Base-by-base conservation (phyloP, 805 yeast genomes). In the Yamadazyma endophytica region DNA sequence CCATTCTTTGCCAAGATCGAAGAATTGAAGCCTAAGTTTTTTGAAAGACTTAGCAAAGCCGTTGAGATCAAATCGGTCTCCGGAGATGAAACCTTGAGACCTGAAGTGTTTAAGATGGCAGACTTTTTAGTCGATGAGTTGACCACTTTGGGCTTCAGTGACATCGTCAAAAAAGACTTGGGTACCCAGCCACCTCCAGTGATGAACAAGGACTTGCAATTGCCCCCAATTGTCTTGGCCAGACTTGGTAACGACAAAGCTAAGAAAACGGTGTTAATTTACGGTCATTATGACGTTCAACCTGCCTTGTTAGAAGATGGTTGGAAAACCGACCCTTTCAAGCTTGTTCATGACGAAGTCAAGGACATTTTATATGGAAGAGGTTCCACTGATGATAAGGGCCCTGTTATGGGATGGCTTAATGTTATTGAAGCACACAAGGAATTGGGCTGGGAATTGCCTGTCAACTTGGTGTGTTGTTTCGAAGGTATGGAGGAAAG, bases 401-500 rank as follows among this genome's bases (percentile, higher is more conserved):
- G 98, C 19, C 99, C 99, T 21, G 94, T 92, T 26, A 70, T 89
- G 47, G 97, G 96, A 33, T 92, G 99, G 99, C 73, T 92, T 56
- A 90, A 92, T 56, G 82, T 80, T 24, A 70, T 92, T 25, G 83
- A 89, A 64, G 97, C 98, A 11, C 97, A 92, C 64, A 79, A 73
- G 35, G 83, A 79, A 46, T 73, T 86, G 35, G 88, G 86, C 13
- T 52, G 85, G 51, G 96, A 89, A 42, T 71, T 92, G 36, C 99
- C 99, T 13, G 97, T 92, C 41, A 92, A 92, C 65, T 63, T 92
- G 48, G 75, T 88, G 29, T 82, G 84, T 56, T 87, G 96, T 61
- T 92, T 92, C 51, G 99, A 92, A 65, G 97, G 98, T 40, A 92
- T 92, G 99, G 99, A 92, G 65, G 99, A 92, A 65, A 79, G 89